phyloP scores from a whole-genome alignment of 2,329 filamentous ascomycete species.

The Trichoderma arundinaceum region DNA sequence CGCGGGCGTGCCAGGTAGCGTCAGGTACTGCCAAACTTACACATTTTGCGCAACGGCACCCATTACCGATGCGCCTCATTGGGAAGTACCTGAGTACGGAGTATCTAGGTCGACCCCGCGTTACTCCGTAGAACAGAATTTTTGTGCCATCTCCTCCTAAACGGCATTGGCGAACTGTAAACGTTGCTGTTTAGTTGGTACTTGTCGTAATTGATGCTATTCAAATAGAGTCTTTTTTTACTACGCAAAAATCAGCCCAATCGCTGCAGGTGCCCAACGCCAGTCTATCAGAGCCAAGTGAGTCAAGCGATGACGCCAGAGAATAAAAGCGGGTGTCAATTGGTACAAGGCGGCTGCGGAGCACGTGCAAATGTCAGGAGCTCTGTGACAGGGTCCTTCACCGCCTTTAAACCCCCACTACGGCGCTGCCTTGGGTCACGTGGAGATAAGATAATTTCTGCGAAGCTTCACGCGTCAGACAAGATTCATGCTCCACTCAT shows the following conservation, averaged over 20 bases:
- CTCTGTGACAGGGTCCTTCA: slow-evolving; percentile 1
- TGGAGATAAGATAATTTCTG: slow-evolving; percentile 42
- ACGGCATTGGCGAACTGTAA: no score
- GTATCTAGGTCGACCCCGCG: slow-evolving; percentile 13
- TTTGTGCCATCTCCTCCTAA: no score
- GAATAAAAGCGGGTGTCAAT: slow-evolving; percentile 4
- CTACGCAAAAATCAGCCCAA: background rate
- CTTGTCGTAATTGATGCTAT: background rate
- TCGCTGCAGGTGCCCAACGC: background rate
- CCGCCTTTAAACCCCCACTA: slow-evolving; percentile 22
- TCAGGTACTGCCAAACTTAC: slow-evolving; percentile 25
- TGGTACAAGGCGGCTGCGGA: background rate
- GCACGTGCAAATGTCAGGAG: slow-evolving; percentile 12
- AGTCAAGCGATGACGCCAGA: slow-evolving; percentile 21
- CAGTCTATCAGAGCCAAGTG: background rate
- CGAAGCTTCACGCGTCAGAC: slow-evolving; percentile 21
- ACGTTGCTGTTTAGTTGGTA: no score
- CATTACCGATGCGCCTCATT: background rate
- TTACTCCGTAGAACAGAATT: background rate
- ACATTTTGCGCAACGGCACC: slow-evolving; percentile 21
- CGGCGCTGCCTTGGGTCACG: slow-evolving; percentile 35
- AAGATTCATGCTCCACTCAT: slow-evolving; percentile 26
- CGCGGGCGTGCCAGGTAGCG: background rate
- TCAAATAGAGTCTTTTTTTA: background rate
- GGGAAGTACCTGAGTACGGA: background rate